Evolutionary conservation across 176 grass and related monocot genomes (phyloP).

Genomic region (Juncus inflexus): DNA sequence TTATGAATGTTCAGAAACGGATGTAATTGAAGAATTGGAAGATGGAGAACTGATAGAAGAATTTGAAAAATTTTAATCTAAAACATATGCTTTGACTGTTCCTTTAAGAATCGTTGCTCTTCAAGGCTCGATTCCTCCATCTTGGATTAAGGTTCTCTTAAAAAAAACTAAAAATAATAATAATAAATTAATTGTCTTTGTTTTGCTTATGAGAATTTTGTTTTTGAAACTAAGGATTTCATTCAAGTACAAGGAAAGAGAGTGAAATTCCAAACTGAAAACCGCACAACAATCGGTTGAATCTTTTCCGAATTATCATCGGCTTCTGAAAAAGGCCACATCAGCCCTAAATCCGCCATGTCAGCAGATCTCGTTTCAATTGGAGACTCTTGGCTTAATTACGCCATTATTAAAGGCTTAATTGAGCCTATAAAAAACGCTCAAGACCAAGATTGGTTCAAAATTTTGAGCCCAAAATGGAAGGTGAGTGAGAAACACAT

Average conservation of each 20-base stretch:
- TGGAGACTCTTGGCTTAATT: slow-evolving; percentile 79
- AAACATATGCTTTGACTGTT: slow-evolving; percentile 72
- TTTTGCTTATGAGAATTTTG: too few relatives aligned
- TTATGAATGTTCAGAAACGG: slow-evolving; percentile 13
- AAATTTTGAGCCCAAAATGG: slow-evolving; percentile 62
- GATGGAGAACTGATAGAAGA: slow-evolving; percentile 58
- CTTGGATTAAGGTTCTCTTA: slow-evolving; percentile 76
- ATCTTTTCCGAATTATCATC: slow-evolving; percentile 67
- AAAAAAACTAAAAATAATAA: neutral
- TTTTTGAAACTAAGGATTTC: slow-evolving; percentile 59
- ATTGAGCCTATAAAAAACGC: slow-evolving; percentile 62
- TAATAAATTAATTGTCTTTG: neutral
- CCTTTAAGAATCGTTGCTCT: slow-evolving; percentile 74
- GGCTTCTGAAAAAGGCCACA: slow-evolving; percentile 51
- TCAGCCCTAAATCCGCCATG: slow-evolving; percentile 65
- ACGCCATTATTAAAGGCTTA: slow-evolving; percentile 58
- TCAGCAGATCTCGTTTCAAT: slow-evolving; percentile 66
- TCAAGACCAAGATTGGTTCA: slow-evolving; percentile 74
- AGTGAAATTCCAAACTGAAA: slow-evolving; percentile 52
- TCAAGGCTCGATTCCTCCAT: slow-evolving; percentile 69
- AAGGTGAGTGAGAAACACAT: slow-evolving; percentile 55
- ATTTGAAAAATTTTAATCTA: slow-evolving; percentile 71
- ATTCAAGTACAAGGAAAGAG: slow-evolving; percentile 74
- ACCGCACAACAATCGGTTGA: slow-evolving; percentile 39
- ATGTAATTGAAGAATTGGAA: slow-evolving; percentile 30